Percentiles rank a stretch among this genome's conserved stretches.
phyloP scores from a whole-genome alignment of 805 yeast genomes.

The Metschnikowia lachancei region DNA sequence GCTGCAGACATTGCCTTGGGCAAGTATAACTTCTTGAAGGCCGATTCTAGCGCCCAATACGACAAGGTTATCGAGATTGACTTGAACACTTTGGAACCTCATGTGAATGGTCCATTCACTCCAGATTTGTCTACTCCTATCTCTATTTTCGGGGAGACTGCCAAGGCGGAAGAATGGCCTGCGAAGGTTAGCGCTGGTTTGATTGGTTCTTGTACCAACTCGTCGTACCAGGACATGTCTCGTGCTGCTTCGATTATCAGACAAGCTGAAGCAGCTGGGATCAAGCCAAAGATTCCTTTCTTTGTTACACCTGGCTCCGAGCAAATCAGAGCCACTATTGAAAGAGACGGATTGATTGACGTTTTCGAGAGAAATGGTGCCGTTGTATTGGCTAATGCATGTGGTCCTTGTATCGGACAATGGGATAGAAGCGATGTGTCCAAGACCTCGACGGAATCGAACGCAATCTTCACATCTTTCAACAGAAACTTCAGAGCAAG shows the following conservation, averaged over 20 bases:
- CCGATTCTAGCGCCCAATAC: slow-evolving; percentile 87
- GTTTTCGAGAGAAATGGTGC: slow-evolving; percentile 88
- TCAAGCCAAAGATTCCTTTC: slow-evolving; percentile 87
- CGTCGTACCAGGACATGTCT: slow-evolving; percentile 97
- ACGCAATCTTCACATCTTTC: slow-evolving; percentile 94
- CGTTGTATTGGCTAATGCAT: slow-evolving; percentile 90
- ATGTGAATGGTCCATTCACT: slow-evolving; percentile 96
- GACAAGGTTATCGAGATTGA: slow-evolving; percentile 91
- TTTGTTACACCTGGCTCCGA: slow-evolving; percentile 98
- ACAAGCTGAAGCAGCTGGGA: slow-evolving; percentile 83
- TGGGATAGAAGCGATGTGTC: slow-evolving; percentile 91
- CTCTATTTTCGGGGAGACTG: slow-evolving; percentile 71
- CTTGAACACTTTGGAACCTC: slow-evolving; percentile 85
- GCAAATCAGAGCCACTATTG: slow-evolving; percentile 95
- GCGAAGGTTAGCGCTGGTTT: slow-evolving; percentile 82
- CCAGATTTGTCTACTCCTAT: slow-evolving; percentile 96
- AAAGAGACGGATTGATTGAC: slow-evolving; percentile 85
- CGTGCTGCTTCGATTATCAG: slow-evolving; percentile 87
- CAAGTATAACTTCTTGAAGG: slow-evolving; percentile 61
- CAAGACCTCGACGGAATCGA: slow-evolving; percentile 61
- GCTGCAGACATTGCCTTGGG: slow-evolving; percentile 65
- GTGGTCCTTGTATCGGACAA: slow-evolving; percentile 99
- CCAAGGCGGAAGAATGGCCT: slow-evolving; percentile 82
- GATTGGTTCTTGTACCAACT: slow-evolving; percentile 98
- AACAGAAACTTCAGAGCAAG: slow-evolving; percentile 97